Percentiles rank a stretch among this genome's conserved stretches.
Evolutionary conservation across 2,329 filamentous ascomycete genomes (phyloP).

Genomic region (Pseudofabraea citricarpa): DNA sequence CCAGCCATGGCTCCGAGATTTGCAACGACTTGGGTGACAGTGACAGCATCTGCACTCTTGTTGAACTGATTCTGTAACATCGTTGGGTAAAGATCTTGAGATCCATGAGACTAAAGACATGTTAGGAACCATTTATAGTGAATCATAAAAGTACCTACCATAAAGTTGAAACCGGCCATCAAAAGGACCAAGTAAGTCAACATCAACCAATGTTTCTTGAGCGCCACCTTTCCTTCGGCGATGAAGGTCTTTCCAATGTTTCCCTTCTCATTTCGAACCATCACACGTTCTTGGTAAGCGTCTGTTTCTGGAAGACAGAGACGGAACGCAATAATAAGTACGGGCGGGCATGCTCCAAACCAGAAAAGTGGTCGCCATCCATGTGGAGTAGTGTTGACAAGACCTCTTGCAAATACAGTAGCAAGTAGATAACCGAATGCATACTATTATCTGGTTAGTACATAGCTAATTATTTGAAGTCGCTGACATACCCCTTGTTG

Average conservation of each 20-base stretch:
- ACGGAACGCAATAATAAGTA: slow-evolving; percentile 76
- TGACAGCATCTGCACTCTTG: slow-evolving; percentile 40
- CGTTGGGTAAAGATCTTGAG: slow-evolving; percentile 52
- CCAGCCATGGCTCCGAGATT: slow-evolving; percentile 67
- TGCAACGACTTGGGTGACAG: slow-evolving; percentile 67
- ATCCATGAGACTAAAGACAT: slow-evolving; percentile 27
- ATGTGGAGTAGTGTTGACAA: slow-evolving; percentile 72
- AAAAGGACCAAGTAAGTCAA: slow-evolving; percentile 77
- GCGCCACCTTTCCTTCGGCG: slow-evolving; percentile 70
- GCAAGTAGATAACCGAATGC: slow-evolving; percentile 76
- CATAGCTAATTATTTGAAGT: neutral
- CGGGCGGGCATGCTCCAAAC: slow-evolving; percentile 79
- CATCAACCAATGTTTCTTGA: slow-evolving; percentile 76
- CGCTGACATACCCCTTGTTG: slow-evolving; percentile 56
- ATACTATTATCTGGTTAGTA: slow-evolving; percentile 36
- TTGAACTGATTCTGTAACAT: slow-evolving; percentile 53
- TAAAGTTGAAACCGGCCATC: slow-evolving; percentile 91
- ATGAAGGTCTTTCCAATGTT: slow-evolving; percentile 65
- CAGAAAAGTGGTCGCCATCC: slow-evolving; percentile 84
- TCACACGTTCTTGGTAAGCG: slow-evolving; percentile 63
- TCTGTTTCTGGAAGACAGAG: slow-evolving; percentile 75
- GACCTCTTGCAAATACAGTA: slow-evolving; percentile 59
- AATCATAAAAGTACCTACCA: slow-evolving; percentile 66
- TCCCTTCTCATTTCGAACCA: slow-evolving; percentile 53
- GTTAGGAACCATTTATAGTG: slow-evolving; percentile 44